Evolutionary conservation across 352 stramenopile genomes (phyloP).

Genomic region (Globisporangium radiosum): DNA sequence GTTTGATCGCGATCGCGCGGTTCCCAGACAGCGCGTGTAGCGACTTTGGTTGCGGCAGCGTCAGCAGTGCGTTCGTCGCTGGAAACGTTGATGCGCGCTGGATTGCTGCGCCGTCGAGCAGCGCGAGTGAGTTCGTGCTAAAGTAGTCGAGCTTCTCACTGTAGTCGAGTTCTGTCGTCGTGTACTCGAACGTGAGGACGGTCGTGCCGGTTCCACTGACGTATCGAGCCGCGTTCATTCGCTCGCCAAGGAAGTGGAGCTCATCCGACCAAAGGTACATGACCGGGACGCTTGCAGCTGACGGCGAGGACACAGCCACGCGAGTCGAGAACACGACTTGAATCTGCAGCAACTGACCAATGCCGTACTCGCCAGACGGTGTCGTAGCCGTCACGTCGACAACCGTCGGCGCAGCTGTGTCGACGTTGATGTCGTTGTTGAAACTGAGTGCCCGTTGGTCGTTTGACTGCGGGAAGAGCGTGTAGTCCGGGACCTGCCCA

Average conservation of each 20-base stretch:
- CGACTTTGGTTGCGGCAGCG: conserved; percentile 30
- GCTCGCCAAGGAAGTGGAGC: conserved; percentile 37
- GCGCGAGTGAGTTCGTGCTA: conserved; percentile 26
- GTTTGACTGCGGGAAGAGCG: conserved; percentile 29
- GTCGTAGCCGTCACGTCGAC: conserved; percentile 33
- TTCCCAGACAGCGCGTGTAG: conserved; percentile 42
- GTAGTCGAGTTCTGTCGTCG: conserved; percentile 38
- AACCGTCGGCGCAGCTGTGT: conserved; percentile 40
- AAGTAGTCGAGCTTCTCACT: conserved; percentile 65
- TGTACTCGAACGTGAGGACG: conserved; percentile 54
- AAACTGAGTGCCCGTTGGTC: conserved; percentile 47
- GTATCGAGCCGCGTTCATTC: conserved; percentile 37
- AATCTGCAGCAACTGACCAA: conserved; percentile 42
- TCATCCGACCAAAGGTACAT: conserved; percentile 44
- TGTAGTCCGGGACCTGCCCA: conserved; percentile 44
- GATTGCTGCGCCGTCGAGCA: conserved; percentile 28
- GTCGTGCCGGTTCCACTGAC: conserved; percentile 39
- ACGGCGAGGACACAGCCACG: conserved; percentile 25
- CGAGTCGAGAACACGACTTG: conserved; percentile 43
- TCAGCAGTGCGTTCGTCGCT: conserved; percentile 29
- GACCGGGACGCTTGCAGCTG: conserved; percentile 13
- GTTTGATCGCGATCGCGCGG: conserved; percentile 48
- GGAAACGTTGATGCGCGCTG: conserved; percentile 43
- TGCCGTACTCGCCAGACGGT: conserved; percentile 50
- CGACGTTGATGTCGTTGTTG: conserved; percentile 51